Percentiles rank a stretch among this genome's conserved stretches.
Conservation (phyloP, 2,329 filamentous ascomycete genomes). For the Hyphodiscus sp. region DNA sequence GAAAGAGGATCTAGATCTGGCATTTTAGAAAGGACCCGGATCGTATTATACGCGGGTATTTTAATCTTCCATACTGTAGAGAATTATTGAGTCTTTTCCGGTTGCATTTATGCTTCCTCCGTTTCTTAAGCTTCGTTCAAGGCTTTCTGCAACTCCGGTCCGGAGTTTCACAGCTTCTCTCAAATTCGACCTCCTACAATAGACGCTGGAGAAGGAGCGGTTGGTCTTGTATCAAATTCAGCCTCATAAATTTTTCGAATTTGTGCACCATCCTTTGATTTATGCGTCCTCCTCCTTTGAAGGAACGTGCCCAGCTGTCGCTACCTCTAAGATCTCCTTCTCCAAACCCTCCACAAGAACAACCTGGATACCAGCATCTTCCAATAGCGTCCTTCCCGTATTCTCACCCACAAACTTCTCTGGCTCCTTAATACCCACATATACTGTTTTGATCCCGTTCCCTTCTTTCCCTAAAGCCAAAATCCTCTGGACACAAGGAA, state of each 20-base stretch:
- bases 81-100: too few relatives aligned
- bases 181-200: not conserved
- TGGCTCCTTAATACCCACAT: slow-evolving; percentile 83
- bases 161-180: too few relatives aligned
- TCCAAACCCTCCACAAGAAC: slow-evolving; percentile 70
- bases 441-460: slow-evolving; percentile 61
- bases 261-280: not conserved
- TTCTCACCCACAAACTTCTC: slow-evolving; percentile 71
- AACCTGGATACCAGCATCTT: slow-evolving; percentile 67
- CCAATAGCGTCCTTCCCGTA: slow-evolving; percentile 61
- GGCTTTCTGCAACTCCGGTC: too few relatives aligned
- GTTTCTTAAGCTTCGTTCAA: too few relatives aligned
- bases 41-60: too few relatives aligned
- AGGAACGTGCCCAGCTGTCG: slow-evolving; percentile 67
- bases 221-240: not conserved
- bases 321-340: slow-evolving; percentile 71
- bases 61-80: too few relatives aligned
- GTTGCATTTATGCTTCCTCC: too few relatives aligned
- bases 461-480: slow-evolving; percentile 41
- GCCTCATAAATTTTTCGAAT: not conserved
- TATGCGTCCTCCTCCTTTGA: not conserved
- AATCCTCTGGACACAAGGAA: slow-evolving; percentile 74
- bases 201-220: not conserved
- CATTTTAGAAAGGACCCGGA: too few relatives aligned
- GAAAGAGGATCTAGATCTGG: too few relatives aligned